Evolutionary conservation across 208 protist species (phyloP).

Genomic region (Kentomonas sorsogonicus): DNA sequence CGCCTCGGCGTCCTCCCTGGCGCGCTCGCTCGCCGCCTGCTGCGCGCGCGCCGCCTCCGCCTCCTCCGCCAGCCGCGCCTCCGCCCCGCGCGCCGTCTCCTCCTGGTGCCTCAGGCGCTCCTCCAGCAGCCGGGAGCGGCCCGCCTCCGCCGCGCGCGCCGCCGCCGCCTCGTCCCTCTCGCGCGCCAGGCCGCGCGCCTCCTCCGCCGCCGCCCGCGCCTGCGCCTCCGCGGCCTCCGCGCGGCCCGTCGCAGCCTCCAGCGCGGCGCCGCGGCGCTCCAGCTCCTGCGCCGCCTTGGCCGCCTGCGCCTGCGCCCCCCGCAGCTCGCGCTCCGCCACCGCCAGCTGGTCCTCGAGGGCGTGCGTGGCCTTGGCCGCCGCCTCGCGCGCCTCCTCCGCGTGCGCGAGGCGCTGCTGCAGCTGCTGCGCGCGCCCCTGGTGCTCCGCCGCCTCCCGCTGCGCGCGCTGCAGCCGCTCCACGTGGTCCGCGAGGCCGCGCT

Average conservation of each 20-base stretch:
- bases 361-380: constrained; percentile 11
- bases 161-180: too few species aligned
- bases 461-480: constrained; percentile 9
- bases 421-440: constrained; percentile 9
- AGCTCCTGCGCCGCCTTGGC: constrained; percentile 21
- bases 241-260: constrained; percentile 30
- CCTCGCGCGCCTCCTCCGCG: constrained; percentile 17
- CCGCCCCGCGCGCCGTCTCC: constrained; percentile 21
- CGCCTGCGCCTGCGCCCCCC: constrained; percentile 6
- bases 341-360: constrained; percentile 8
- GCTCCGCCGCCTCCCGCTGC: constrained; percentile 11
- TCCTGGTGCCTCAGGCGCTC: constrained; percentile 47
- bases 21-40: constrained; percentile 13
- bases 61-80: constrained; percentile 20
- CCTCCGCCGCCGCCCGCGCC: constrained; percentile 39
- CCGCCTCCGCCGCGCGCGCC: too few species aligned
- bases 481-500: constrained; percentile 10
- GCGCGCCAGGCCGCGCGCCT: too few species aligned
- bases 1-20: constrained; percentile 15
- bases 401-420: constrained; percentile 13
- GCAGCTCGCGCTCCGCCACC: constrained; percentile 21
- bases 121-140: constrained; percentile 51
- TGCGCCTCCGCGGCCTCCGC: constrained; percentile 54
- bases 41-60: constrained; percentile 15
- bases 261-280: constrained; percentile 16